Evolutionary conservation across 768 basidiomycete species (phyloP).

Genomic region (Tylopilus felleus): DNA sequence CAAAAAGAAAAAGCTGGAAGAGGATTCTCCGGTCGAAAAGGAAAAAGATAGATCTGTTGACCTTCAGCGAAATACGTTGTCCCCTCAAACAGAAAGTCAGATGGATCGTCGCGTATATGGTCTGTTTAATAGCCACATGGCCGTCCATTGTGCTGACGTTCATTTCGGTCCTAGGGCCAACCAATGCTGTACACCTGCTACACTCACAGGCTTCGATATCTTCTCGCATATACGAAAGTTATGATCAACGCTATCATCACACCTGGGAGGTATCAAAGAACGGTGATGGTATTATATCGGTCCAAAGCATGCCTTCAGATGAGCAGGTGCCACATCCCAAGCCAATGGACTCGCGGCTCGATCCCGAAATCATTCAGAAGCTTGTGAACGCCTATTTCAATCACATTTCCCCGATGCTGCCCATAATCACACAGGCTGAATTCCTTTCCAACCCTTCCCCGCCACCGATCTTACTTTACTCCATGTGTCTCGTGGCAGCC

Average conservation of each 20-base stretch:
- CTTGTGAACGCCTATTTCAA: slow-evolving; percentile 91
- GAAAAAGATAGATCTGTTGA: slow-evolving; percentile 34
- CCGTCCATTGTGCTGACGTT: slow-evolving; percentile 23
- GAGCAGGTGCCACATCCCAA: slow-evolving; percentile 55
- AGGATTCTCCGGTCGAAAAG: slow-evolving; percentile 47
- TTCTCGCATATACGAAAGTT: slow-evolving; percentile 79
- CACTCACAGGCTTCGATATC: slow-evolving; percentile 89
- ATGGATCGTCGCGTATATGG: slow-evolving; percentile 65
- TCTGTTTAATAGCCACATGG: slow-evolving; percentile 32
- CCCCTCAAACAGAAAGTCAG: slow-evolving; percentile 47
- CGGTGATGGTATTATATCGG: slow-evolving; percentile 86
- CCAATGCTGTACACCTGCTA: slow-evolving; percentile 78
- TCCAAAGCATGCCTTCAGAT: slow-evolving; percentile 59
- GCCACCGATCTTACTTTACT: slow-evolving; percentile 82
- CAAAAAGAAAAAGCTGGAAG: slow-evolving; percentile 90
- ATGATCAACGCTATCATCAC: slow-evolving; percentile 86
- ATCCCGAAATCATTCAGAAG: slow-evolving; percentile 72
- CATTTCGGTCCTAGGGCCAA: slow-evolving; percentile 64
- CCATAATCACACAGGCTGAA: slow-evolving; percentile 84
- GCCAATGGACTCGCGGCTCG: slow-evolving; percentile 68
- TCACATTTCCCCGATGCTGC: slow-evolving; percentile 85
- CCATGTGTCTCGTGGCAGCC: slow-evolving; percentile 91
- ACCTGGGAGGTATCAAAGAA: slow-evolving; percentile 79
- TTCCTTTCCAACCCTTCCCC: slow-evolving; percentile 75
- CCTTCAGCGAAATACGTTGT: slow-evolving; percentile 34